These are phyloP conservation scores for Yamadazyma songkhlaensis DNA, from an alignment of 1,139 yeast species.

Conservation along the genomic window DNA sequence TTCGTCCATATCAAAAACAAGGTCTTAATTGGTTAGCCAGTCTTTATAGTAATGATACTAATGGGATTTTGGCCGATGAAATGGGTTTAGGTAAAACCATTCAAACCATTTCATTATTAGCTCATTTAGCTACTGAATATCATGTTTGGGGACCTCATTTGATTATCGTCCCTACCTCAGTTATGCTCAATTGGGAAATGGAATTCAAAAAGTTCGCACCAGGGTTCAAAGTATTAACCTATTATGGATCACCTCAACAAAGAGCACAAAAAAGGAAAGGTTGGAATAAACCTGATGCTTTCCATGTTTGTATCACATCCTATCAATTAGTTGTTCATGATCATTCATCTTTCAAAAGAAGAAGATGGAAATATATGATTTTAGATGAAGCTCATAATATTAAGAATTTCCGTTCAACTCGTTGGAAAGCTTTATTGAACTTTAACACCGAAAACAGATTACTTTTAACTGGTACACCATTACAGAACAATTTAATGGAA, in stretches of 20 bases:
- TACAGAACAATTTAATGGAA: slow-evolving; percentile 89
- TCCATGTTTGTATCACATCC: slow-evolving; percentile 96
- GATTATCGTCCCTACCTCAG: slow-evolving; percentile 96
- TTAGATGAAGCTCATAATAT: slow-evolving; percentile 98
- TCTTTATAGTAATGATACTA: slow-evolving; percentile 84
- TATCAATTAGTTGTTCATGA: slow-evolving; percentile 96
- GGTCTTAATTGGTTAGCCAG: slow-evolving; percentile 98
- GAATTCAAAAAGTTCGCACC: slow-evolving; percentile 98
- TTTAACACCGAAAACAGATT: slow-evolving; percentile 89
- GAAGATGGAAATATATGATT: slow-evolving; percentile 95
- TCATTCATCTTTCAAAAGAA: slow-evolving; percentile 88
- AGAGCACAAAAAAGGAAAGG: slow-evolving; percentile 95
- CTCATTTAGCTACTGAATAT: slow-evolving; percentile 90
- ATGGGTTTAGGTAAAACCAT: slow-evolving; percentile 99
- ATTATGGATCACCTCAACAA: slow-evolving; percentile 97
- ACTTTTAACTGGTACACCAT: slow-evolving; percentile 90
- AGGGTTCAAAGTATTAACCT: slow-evolving; percentile 91
- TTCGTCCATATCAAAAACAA: slow-evolving; percentile 91
- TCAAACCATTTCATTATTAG: slow-evolving; percentile 84
- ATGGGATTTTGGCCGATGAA: slow-evolving; percentile 97
- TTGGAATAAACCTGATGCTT: slow-evolving; percentile 95
- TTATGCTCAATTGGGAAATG: slow-evolving; percentile 99
- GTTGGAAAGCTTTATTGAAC: slow-evolving; percentile 95
- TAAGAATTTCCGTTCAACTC: slow-evolving; percentile 90
- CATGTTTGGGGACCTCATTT: slow-evolving; percentile 98